Percentiles rank a stretch among this genome's conserved stretches.
Evolutionary conservation across 1,284 basidiomycete species (phyloP).

Genomic region (Malassezia vespertilionis): DNA sequence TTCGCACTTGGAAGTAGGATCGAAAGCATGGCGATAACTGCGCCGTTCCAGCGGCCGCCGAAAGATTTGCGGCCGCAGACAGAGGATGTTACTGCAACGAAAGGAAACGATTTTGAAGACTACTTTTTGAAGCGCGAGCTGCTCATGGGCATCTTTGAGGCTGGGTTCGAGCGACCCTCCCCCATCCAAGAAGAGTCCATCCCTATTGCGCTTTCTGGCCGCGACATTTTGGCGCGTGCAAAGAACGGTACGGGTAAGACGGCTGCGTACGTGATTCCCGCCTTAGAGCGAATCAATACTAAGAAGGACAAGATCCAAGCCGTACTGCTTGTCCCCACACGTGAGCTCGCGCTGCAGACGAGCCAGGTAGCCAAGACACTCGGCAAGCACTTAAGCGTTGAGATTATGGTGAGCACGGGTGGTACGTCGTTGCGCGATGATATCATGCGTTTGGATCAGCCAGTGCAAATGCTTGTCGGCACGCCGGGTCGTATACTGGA

Average conservation of each 20-base stretch:
- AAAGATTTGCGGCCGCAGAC: conserved; percentile 44
- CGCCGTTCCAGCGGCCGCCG: conserved; percentile 13
- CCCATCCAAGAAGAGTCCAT: conserved; percentile 91
- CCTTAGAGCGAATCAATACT: conserved; percentile 83
- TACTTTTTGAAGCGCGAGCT: conserved; percentile 47
- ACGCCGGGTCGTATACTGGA: conserved; percentile 94
- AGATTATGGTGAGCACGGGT: conserved; percentile 99
- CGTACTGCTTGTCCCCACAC: conserved; percentile 45
- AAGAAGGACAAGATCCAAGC: conserved; percentile 75
- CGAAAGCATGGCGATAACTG: conserved; percentile 9
- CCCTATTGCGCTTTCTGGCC: conserved; percentile 57
- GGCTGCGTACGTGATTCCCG: conserved; percentile 93
- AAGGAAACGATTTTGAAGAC: conserved; percentile 47
- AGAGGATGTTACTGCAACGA: conserved; percentile 45
- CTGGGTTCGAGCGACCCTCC: conserved; percentile 75
- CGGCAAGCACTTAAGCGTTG: conserved; percentile 84
- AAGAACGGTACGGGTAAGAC: conserved; percentile 60
- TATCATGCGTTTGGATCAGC: conserved; percentile 71
- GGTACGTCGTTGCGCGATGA: conserved; percentile 97
- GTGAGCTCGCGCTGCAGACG: conserved; percentile 56
- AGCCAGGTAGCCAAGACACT: conserved; percentile 94
- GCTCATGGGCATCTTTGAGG: conserved; percentile 48
- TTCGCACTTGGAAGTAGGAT: too few relatives aligned
- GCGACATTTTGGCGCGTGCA: conserved; percentile 59
- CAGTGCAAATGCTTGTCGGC: conserved; percentile 90